A percentile compares a stretch with the other conserved stretches of the same genome.
phyloP scores from a whole-genome alignment of 345 rosid genomes.

The Pistacia atlantica region DNA sequence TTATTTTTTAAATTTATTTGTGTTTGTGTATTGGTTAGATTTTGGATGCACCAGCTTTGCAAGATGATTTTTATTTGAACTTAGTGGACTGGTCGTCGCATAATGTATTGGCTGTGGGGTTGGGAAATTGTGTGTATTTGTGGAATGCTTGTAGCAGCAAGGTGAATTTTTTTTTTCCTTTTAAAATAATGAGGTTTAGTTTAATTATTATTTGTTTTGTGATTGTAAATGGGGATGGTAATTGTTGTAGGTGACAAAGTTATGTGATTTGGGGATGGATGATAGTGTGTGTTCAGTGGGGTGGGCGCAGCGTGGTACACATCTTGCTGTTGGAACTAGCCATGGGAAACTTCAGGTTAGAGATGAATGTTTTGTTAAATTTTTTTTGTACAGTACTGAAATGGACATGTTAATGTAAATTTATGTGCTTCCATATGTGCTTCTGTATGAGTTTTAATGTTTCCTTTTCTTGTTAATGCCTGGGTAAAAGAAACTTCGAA shows the following conservation, averaged over 20 bases:
- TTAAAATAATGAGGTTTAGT: not conserved
- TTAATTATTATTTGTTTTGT: not conserved
- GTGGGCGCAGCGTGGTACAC: conserved; percentile 88
- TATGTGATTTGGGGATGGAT: conserved; percentile 89
- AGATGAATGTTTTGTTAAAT: not conserved
- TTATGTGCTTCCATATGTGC: not conserved
- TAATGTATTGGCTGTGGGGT: conserved; percentile 91
- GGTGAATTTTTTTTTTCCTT: conserved; percentile 43
- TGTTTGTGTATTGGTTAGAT: conserved; percentile 46
- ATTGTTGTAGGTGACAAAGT: conserved; percentile 79
- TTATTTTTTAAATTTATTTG: not conserved
- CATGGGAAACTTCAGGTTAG: conserved; percentile 86
- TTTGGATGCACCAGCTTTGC: conserved; percentile 98
- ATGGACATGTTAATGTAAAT: not conserved
- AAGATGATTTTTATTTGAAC: conserved; percentile 98
- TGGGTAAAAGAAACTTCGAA: not conserved
- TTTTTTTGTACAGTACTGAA: not conserved
- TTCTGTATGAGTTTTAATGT: not conserved
- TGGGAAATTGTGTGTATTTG: conserved; percentile 92
- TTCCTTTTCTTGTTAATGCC: not conserved
- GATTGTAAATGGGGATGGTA: not conserved
- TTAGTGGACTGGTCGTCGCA: conserved; percentile 98
- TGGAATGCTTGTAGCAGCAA: conserved; percentile 99
- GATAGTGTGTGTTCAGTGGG: conserved; percentile 93
- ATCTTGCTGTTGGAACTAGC: conserved; percentile 92